phyloP scores from a whole-genome alignment of 1,284 basidiomycete genomes.

The Afroboletus lepidellus region DNA sequence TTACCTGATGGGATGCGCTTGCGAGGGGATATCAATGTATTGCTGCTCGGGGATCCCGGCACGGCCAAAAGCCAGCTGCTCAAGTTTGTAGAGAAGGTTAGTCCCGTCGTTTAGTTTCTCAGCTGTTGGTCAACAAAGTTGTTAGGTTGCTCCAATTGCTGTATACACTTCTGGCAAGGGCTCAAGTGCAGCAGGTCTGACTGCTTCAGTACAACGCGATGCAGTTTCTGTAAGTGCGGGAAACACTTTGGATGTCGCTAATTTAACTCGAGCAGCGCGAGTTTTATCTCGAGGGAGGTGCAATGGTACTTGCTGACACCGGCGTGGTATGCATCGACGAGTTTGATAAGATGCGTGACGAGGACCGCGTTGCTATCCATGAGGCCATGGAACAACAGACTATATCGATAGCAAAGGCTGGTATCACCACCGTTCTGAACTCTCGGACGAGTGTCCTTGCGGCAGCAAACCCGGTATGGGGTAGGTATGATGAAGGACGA shows the following conservation, averaged over 20 bases:
- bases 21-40: slow-evolving; percentile 96
- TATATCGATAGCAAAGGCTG: slow-evolving; percentile 98
- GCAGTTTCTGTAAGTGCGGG: slow-evolving; percentile 70
- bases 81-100: slow-evolving; percentile 97
- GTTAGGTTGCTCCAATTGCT: slow-evolving; percentile 89
- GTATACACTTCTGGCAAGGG: slow-evolving; percentile 99
- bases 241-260: slow-evolving; percentile 1
- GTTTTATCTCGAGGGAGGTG: slow-evolving; percentile 98
- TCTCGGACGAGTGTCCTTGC: slow-evolving; percentile 95
- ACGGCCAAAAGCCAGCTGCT: slow-evolving; percentile 97
- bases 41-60: slow-evolving; percentile 95
- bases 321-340: slow-evolving; percentile 99
- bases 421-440: slow-evolving; percentile 98
- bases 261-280: slow-evolving; percentile 64
- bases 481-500: slow-evolving; percentile 96
- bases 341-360: slow-evolving; percentile 99
- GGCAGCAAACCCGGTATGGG: slow-evolving; percentile 98
- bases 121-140: slow-evolving; percentile 1
- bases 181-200: slow-evolving; percentile 96
- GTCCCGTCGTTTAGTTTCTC: background rate
- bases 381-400: slow-evolving; percentile 99
- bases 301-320: slow-evolving; percentile 98
- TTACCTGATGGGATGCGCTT: slow-evolving; percentile 97
- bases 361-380: slow-evolving; percentile 98
- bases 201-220: slow-evolving; percentile 96